A percentile compares a stretch with the other conserved stretches of the same genome.
Evolutionary conservation across 805 yeast genomes (phyloP).

Genomic region (Candida bentonensis): DNA sequence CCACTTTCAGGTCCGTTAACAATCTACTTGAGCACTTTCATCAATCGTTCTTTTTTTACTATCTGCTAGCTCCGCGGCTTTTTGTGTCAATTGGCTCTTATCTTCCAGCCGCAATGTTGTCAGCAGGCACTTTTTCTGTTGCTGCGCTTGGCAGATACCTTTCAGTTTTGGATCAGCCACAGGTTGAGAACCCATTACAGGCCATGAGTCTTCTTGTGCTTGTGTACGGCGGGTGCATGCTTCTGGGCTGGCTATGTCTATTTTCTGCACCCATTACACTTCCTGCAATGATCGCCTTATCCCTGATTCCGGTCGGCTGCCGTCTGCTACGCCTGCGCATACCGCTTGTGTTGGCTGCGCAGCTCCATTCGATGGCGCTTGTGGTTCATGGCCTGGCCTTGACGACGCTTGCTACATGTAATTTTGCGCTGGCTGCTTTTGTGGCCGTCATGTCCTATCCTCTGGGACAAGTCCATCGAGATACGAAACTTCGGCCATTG

Average conservation of each 20-base stretch:
- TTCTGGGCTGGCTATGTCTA: background rate
- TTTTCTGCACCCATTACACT: background rate
- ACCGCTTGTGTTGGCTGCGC: background rate
- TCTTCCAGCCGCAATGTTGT: slow-evolving; percentile 67
- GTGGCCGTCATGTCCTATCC: slow-evolving; percentile 68
- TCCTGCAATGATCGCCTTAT: background rate
- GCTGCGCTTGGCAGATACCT: slow-evolving; percentile 2
- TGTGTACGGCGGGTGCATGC: background rate
- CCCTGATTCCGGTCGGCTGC: background rate
- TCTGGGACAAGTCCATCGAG: slow-evolving; percentile 43
- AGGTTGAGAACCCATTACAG: slow-evolving; percentile 6
- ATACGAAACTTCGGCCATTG: slow-evolving; percentile 10
- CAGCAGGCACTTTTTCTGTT: slow-evolving; percentile 55
- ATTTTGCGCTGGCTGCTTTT: slow-evolving; percentile 66
- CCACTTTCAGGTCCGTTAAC: slow-evolving; percentile 75
- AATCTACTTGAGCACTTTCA: slow-evolving; percentile 91
- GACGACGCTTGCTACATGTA: slow-evolving; percentile 62
- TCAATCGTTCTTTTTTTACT: slow-evolving; percentile 89
- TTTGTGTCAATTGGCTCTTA: slow-evolving; percentile 93
- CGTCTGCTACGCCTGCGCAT: background rate
- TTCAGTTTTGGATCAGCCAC: slow-evolving; percentile 12
- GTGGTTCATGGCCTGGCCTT: slow-evolving; percentile 54
- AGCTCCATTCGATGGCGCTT: slow-evolving; percentile 33
- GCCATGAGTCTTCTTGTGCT: slow-evolving; percentile 8
- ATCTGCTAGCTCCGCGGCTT: slow-evolving; percentile 57